These are phyloP conservation scores for Nemania sp. DNA, from an alignment of 2,329 filamentous ascomycete genomes.

Conservation along the genomic window DNA sequence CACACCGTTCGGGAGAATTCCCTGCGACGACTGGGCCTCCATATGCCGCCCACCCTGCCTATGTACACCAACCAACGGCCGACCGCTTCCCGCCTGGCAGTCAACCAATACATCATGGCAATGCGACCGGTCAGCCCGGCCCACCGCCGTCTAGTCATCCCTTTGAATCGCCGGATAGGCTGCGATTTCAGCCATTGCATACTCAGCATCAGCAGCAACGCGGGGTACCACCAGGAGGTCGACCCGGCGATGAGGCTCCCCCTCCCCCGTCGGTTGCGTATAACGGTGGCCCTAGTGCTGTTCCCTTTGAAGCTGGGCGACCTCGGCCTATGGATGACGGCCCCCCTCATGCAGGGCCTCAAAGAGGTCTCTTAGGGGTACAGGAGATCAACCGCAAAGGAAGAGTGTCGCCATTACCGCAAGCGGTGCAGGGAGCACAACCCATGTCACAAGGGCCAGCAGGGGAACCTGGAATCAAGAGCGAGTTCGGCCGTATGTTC, in stretches of 20 bases:
- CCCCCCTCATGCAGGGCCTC: slow-evolving; percentile 59
- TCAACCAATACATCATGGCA: slow-evolving; percentile 40
- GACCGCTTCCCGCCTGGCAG: slow-evolving; percentile 46
- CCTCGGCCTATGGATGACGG: slow-evolving; percentile 54
- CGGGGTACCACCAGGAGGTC: slow-evolving; percentile 42
- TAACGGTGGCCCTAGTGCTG: slow-evolving; percentile 46
- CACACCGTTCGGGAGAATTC: slow-evolving; percentile 54
- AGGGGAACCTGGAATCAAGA: slow-evolving; percentile 88
- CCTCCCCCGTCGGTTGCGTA: slow-evolving; percentile 57
- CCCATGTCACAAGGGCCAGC: slow-evolving; percentile 76
- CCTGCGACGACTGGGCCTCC: slow-evolving; percentile 47
- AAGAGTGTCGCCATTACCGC: slow-evolving; percentile 83
- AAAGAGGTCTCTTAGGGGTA: slow-evolving; percentile 72
- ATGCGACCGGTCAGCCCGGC: slow-evolving; percentile 35
- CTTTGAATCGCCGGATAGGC: slow-evolving; percentile 57
- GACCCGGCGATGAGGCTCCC: slow-evolving; percentile 52
- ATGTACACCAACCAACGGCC: slow-evolving; percentile 41
- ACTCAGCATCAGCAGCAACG: slow-evolving; percentile 39
- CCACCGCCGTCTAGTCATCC: slow-evolving; percentile 38
- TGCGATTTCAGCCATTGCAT: slow-evolving; percentile 44
- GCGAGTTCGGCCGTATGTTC: slow-evolving; percentile 92
- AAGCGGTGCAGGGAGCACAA: slow-evolving; percentile 91
- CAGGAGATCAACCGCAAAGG: slow-evolving; percentile 82
- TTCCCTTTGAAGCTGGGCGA: slow-evolving; percentile 49
- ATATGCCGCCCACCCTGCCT: slow-evolving; percentile 44